Evolutionary conservation across 306 rosid species (phyloP).

Genomic region (Begonia masoniana): DNA sequence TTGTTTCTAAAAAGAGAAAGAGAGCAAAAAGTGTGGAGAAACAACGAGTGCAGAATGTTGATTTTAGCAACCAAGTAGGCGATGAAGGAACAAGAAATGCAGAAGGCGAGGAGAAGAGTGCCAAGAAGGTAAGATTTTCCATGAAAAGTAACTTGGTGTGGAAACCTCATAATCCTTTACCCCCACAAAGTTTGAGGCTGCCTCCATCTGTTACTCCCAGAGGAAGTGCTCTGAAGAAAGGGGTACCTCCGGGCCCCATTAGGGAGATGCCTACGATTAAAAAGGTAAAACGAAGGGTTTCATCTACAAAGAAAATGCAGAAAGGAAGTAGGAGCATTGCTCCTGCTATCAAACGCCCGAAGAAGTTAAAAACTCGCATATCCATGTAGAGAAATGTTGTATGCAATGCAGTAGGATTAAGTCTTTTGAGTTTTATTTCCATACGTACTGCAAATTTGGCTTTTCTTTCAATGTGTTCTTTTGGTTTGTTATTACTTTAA

Average conservation of each 20-base stretch:
- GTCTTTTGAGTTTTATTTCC: no score
- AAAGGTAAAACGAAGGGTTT: constrained; percentile 37
- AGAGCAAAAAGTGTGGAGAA: constrained; percentile 46
- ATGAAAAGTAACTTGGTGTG: constrained; percentile 90
- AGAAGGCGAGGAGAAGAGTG: constrained; percentile 58
- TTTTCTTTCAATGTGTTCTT: no score
- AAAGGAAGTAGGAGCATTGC: constrained; percentile 37
- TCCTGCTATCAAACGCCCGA: constrained; percentile 49
- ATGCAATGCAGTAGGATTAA: no score
- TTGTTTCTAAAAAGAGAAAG: constrained; percentile 71
- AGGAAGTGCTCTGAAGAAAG: constrained; percentile 99
- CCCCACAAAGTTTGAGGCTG: constrained; percentile 76
- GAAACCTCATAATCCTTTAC: constrained; percentile 89
- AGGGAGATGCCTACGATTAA: constrained; percentile 53
- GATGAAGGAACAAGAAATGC: constrained; percentile 23
- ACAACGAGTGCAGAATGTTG: constrained; percentile 16
- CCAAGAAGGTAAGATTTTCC: constrained; percentile 78
- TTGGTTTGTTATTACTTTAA: no score
- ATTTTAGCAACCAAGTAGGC: constrained; percentile 22
- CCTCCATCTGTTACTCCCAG: constrained; percentile 94
- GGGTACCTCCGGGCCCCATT: constrained; percentile 88
- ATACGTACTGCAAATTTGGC: no score
- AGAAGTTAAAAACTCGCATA: constrained; percentile 42
- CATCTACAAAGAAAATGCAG: constrained; percentile 43
- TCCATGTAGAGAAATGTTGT: neutral